Percentiles rank a stretch among this genome's conserved stretches.
Evolutionary conservation across 306 rosid species (phyloP).

Genomic region (Astragalus membranaceus): DNA sequence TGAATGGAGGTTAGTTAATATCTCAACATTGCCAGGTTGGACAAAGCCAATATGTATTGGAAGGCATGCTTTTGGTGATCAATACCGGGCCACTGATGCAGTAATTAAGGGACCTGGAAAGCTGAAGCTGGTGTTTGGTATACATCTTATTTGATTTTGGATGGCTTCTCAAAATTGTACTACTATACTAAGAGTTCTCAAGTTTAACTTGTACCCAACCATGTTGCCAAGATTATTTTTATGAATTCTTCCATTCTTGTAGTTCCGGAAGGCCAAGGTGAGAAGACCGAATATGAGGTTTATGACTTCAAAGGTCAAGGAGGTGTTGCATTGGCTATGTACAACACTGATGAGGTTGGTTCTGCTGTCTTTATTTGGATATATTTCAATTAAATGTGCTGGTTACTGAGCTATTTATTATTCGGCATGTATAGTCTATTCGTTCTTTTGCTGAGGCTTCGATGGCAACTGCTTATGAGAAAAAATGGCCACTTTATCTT

Average conservation of each 20-base stretch:
- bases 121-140: conserved; percentile 88
- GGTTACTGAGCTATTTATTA: conserved; percentile 8
- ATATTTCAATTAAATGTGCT: conserved; percentile 2
- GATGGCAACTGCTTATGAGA: conserved; percentile 77
- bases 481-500: conserved; percentile 97
- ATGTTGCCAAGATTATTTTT: neutral
- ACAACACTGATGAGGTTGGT: conserved; percentile 91
- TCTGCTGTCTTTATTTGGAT: conserved; percentile 14
- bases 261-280: conserved; percentile 76
- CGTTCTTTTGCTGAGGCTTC: conserved; percentile 89
- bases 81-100: conserved; percentile 87
- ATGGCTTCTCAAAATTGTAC: neutral
- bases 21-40: conserved; percentile 67
- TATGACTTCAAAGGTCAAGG: conserved; percentile 85
- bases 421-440: conserved; percentile 58
- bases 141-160: conserved; percentile 16
- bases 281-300: conserved; percentile 75
- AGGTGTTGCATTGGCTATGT: conserved; percentile 90
- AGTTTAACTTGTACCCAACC: neutral
- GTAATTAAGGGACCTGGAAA: conserved; percentile 89
- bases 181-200: neutral
- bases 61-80: conserved; percentile 99
- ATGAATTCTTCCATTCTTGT: conserved; percentile 25
- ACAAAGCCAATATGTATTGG: conserved; percentile 92
- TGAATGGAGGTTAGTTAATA: neutral